Evolutionary conservation across 352 stramenopile species (phyloP).

Genomic region (Globisporangium echinulatum): DNA sequence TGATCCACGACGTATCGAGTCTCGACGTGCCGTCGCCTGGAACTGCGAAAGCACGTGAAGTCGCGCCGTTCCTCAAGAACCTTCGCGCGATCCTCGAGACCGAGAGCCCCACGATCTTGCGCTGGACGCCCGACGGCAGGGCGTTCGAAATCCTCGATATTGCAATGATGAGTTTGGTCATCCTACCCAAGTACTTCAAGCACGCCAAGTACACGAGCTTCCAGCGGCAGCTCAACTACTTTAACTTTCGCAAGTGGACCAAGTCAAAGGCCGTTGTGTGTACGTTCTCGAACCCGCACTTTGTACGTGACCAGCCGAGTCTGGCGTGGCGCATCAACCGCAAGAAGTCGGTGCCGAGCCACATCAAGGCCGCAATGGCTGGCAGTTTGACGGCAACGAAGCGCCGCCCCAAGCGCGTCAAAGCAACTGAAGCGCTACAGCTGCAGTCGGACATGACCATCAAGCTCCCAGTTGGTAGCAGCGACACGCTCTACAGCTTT

Average conservation of each 20-base stretch:
- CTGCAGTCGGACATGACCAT: slow-evolving; percentile 24
- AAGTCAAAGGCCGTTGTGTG: too few species aligned
- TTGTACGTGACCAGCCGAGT: slow-evolving; percentile 50
- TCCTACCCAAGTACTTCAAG: slow-evolving; percentile 87
- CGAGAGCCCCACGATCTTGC: slow-evolving; percentile 37
- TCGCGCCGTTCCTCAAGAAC: slow-evolving; percentile 66
- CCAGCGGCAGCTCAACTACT: slow-evolving; percentile 86
- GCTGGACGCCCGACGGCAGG: slow-evolving; percentile 45
- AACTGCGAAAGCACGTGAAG: slow-evolving; percentile 14
- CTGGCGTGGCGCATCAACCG: slow-evolving; percentile 56
- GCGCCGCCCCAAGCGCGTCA: not conserved
- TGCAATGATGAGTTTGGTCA: slow-evolving; percentile 52
- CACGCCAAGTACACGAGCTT: slow-evolving; percentile 88
- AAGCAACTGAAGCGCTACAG: not conserved
- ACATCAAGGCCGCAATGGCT: not conserved
- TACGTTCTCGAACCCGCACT: slow-evolving; percentile 30
- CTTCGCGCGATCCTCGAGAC: slow-evolving; percentile 53
- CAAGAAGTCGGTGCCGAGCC: slow-evolving; percentile 34
- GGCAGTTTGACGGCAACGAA: not conserved
- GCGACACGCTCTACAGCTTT: slow-evolving; percentile 15
- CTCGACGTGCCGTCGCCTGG: not conserved
- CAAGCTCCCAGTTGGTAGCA: slow-evolving; percentile 19
- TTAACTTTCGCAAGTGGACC: slow-evolving; percentile 76
- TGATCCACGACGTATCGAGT: not conserved
- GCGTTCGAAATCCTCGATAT: slow-evolving; percentile 75